These are phyloP conservation scores for Microbotryomycetes sp. DNA, from an alignment of 1,284 basidiomycete species.

Conservation along the genomic window DNA sequence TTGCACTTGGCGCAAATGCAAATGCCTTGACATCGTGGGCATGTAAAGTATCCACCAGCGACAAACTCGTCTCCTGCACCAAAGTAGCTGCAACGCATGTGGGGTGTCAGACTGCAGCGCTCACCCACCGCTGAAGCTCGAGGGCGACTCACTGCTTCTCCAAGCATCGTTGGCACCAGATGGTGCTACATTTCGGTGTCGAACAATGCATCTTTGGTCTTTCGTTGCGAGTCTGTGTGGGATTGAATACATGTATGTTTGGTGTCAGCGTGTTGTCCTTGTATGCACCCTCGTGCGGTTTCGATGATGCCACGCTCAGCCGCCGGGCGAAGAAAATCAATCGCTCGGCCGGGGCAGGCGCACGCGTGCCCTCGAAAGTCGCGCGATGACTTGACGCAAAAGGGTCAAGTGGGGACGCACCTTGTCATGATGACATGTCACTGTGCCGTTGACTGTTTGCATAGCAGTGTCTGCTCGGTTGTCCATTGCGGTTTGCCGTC, in stretches of 20 bases:
- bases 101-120: background rate
- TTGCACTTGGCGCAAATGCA: conserved; percentile 19
- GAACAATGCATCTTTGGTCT: conserved; percentile 21
- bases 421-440: conserved; percentile 11
- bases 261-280: background rate
- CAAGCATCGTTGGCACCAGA: conserved; percentile 27
- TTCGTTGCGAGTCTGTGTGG: conserved; percentile 11
- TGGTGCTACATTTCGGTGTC: conserved; percentile 16
- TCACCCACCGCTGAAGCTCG: background rate
- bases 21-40: conserved; percentile 19
- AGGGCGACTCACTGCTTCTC: conserved; percentile 20
- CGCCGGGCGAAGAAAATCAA: background rate
- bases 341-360: too few species aligned
- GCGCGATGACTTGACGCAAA: background rate
- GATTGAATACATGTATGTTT: background rate
- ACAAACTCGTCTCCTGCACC: conserved; percentile 11
- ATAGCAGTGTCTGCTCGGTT: too few species aligned
- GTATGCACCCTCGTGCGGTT: background rate
- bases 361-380: conserved; percentile 6
- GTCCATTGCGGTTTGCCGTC: background rate
- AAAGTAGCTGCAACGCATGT: conserved; percentile 8
- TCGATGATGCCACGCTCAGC: background rate
- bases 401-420: background rate
- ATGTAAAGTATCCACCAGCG: conserved; percentile 5
- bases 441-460: background rate